Conservation (phyloP, 768 basidiomycete genomes). For the Collybia sordida region DNA sequence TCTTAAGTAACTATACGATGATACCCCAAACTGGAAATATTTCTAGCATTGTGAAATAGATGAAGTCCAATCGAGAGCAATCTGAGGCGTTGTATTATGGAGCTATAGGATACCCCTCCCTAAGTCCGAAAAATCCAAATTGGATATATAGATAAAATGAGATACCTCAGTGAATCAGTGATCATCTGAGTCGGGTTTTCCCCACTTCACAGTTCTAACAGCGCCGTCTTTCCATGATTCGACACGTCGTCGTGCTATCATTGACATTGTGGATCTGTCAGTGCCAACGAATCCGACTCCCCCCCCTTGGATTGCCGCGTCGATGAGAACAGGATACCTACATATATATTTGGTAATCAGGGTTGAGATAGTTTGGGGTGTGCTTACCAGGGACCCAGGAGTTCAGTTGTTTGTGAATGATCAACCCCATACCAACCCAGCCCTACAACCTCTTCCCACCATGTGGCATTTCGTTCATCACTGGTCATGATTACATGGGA, state of each 20-base stretch:
- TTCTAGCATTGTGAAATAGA: too few relatives aligned
- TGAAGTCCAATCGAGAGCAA: too few relatives aligned
- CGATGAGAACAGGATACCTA: slow-evolving; percentile 75
- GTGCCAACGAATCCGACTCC: slow-evolving; percentile 74
- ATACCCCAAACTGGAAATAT: too few relatives aligned
- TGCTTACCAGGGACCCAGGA: slow-evolving; percentile 49
- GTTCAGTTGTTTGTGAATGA: slow-evolving; percentile 45
- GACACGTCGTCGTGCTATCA: slow-evolving; percentile 64
- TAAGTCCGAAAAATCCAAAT: neutral
- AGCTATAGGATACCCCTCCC: too few relatives aligned
- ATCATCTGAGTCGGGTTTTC: slow-evolving; percentile 52
- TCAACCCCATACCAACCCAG: slow-evolving; percentile 55
- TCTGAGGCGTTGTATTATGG: too few relatives aligned
- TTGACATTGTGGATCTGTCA: slow-evolving; percentile 68
- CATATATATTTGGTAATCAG: slow-evolving; percentile 1
- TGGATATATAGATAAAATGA: neutral
- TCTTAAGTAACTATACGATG: too few relatives aligned
- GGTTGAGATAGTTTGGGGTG: neutral
- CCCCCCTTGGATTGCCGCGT: slow-evolving; percentile 68
- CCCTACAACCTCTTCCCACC: slow-evolving; percentile 53
- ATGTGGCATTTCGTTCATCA: slow-evolving; percentile 55
- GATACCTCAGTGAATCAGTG: slow-evolving; percentile 31
- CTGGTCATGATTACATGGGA: slow-evolving; percentile 63
- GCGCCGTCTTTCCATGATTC: slow-evolving; percentile 65
- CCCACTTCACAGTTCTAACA: slow-evolving; percentile 57